phyloP scores from a whole-genome alignment of 805 yeast genomes.

The Yamadazyma ubonensis region DNA sequence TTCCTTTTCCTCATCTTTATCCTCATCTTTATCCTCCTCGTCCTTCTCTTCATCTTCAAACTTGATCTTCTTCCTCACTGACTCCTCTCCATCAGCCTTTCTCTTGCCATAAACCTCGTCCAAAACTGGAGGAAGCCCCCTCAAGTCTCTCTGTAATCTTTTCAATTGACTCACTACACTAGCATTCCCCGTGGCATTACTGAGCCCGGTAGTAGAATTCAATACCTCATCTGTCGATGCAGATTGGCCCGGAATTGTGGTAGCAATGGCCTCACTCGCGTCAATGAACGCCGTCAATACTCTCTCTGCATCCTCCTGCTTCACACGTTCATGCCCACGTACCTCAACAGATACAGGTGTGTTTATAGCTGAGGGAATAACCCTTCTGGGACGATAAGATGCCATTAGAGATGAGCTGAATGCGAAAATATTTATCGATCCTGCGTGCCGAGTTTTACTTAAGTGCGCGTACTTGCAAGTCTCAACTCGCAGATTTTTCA shows the following conservation, averaged over 20 bases:
- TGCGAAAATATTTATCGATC: too few species aligned
- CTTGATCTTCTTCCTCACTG: slow-evolving; percentile 23
- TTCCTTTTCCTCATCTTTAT: slow-evolving; percentile 16
- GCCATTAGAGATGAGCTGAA: slow-evolving; percentile 11
- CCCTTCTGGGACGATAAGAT: slow-evolving; percentile 39
- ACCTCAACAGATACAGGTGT: slow-evolving; percentile 46
- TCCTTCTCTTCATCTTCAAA: slow-evolving; percentile 22
- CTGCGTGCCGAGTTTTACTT: too few species aligned
- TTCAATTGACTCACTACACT: slow-evolving; percentile 60
- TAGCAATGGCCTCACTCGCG: slow-evolving; percentile 35
- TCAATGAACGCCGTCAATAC: slow-evolving; percentile 43
- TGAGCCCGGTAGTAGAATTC: slow-evolving; percentile 32
- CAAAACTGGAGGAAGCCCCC: slow-evolving; percentile 71
- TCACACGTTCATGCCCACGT: slow-evolving; percentile 25
- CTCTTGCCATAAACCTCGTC: slow-evolving; percentile 21
- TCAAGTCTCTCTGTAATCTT: slow-evolving; percentile 72
- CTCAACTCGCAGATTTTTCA: too few species aligned
- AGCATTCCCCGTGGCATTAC: slow-evolving; percentile 29
- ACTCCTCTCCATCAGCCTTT: slow-evolving; percentile 17
- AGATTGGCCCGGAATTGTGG: slow-evolving; percentile 22
- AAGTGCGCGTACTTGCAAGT: too few species aligned
- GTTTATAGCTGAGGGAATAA: slow-evolving; percentile 44
- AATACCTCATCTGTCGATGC: slow-evolving; percentile 22
- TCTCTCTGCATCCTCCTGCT: slow-evolving; percentile 45
- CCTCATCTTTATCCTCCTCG: slow-evolving; percentile 2